Evolutionary conservation across 106 monocot species (phyloP).

Genomic region (Dioscorea dumetorum): DNA sequence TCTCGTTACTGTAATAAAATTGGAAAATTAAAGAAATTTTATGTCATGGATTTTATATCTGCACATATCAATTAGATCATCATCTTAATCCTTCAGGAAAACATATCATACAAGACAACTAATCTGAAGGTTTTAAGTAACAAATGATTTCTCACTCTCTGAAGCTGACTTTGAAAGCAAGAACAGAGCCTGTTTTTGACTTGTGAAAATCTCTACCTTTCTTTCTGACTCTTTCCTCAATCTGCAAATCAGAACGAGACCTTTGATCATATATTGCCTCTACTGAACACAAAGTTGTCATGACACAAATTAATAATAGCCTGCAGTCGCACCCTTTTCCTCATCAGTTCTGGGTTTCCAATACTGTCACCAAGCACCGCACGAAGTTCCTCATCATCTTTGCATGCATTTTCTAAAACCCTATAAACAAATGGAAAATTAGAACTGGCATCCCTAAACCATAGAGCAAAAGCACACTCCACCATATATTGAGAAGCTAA

Average conservation of each 20-base stretch:
- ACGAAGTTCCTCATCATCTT: conserved; percentile 84
- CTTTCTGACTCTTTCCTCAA: conserved; percentile 79
- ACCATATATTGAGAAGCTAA: background rate
- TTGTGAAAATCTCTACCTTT: conserved; percentile 86
- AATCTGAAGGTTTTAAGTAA: too few species aligned
- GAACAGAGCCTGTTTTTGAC: conserved; percentile 86
- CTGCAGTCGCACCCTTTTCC: conserved; percentile 51
- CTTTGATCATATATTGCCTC: background rate
- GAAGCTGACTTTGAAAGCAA: conserved; percentile 97
- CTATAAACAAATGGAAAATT: conserved; percentile 19
- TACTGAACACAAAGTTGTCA: background rate
- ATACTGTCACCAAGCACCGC: conserved; percentile 90
- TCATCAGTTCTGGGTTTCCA: conserved; percentile 95
- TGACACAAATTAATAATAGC: background rate
- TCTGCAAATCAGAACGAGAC: conserved; percentile 28
- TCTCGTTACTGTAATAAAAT: too few species aligned
- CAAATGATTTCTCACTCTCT: conserved; percentile 67
- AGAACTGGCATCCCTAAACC: background rate
- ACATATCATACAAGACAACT: too few species aligned
- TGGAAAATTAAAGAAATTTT: too few species aligned
- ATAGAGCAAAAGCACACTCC: too few species aligned
- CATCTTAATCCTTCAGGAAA: too few species aligned
- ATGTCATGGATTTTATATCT: too few species aligned
- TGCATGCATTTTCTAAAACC: conserved; percentile 87
- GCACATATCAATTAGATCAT: too few species aligned